Evolutionary conservation across 75 land plant species (phyloP).

Genomic region (Chamaecyparis obtusa): DNA sequence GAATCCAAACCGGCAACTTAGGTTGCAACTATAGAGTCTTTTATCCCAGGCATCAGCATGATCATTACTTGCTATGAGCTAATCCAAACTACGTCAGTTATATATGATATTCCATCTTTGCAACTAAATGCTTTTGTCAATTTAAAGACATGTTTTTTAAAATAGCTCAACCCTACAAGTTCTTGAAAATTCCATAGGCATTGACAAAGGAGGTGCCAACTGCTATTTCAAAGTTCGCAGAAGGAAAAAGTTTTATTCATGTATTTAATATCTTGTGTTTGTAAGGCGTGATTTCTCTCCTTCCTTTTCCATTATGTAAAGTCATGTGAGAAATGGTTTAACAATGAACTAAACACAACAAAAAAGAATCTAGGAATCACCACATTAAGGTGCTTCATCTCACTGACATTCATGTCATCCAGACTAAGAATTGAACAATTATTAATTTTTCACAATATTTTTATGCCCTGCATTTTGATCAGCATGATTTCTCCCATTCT

Average conservation of each 20-base stretch:
- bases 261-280: not conserved
- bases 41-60: not conserved
- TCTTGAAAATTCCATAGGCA: not conserved
- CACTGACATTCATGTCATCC: conserved; percentile 97
- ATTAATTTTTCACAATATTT: not conserved
- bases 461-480: not conserved
- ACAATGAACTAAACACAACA: not conserved
- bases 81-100: not conserved
- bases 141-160: not conserved
- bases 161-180: not conserved
- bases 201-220: not conserved
- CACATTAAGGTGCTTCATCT: conserved; percentile 95
- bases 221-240: not conserved
- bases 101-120: not conserved
- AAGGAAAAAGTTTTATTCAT: not conserved
- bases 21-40: not conserved
- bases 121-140: not conserved
- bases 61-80: not conserved
- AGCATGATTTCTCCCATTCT: not conserved
- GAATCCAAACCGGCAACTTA: too few relatives aligned
- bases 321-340: not conserved
- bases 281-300: not conserved
- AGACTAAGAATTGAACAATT: conserved; percentile 84
- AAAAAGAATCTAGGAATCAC: conserved; percentile 37
- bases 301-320: not conserved